Evolutionary conservation across 179 eudicot genomes (phyloP), one percentile per base, ranked within the genome.

Genomic region (Heliamphora pulchella): DNA sequence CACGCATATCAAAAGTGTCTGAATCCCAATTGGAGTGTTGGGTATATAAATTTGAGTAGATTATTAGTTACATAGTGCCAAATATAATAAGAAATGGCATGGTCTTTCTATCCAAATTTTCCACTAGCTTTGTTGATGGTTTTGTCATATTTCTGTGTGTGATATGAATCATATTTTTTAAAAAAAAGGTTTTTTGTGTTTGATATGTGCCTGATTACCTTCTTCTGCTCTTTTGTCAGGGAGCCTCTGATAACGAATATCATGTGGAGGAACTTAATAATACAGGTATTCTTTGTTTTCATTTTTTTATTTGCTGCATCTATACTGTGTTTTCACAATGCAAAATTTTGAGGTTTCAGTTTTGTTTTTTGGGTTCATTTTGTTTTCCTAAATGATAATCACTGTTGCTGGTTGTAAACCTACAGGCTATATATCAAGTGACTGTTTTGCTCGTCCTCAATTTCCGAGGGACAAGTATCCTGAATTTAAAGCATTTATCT

Each of bases 221-320:
- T 59, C 9, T 22, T 22, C 67, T 51, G 1, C 43, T 17, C 51
- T 44, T 50, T 71, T 75, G 47, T 74, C 85, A 94, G 98, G 90
- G 96, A 92, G 81, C 98, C 97, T 82, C 93, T 94, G 43, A 87
- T 94, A 18, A 94, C 98, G 65, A 94, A 94, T 84, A 89, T 94
- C 77, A 94, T 94, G 98, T 92, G 98, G 98, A 91, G 98, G 85
- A 94, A 94, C 84, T 81, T 93, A 54, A 54, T 92, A 44, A 82
- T 91, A 44, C 97, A 94, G 98, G 98, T 92, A 70, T 75, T 55
- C 53, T 15, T 74, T 9, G 17, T 75, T 18, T 85, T 51, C 66
- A 41, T 44, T 71, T 69, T 31, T 31, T 31, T 69, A n/a, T n/a
- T 39, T 74, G 31, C 76, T 78, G 41, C 47, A 58, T 53, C 59